Conservation (phyloP, 176 grass and related monocot genomes). For the Oryza longistaminata region DNA sequence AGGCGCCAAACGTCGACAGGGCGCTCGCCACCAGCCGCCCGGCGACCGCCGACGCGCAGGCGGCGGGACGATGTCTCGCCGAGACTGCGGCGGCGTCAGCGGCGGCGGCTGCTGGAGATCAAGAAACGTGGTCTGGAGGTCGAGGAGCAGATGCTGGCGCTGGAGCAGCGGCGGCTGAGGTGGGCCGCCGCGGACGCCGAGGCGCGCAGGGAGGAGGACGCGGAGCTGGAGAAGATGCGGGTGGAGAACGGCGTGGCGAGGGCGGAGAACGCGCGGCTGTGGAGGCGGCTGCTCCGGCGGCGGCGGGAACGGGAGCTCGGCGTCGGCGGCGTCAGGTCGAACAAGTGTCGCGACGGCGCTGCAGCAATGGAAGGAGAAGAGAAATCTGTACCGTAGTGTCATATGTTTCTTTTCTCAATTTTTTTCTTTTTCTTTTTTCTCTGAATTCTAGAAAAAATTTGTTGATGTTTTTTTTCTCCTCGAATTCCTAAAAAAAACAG, state of each 20-base stretch:
- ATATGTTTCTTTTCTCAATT: no score
- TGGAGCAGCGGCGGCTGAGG: neutral
- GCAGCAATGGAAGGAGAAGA: neutral
- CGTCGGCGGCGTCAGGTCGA: neutral
- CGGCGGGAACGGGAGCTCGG: neutral
- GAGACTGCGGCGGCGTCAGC: neutral
- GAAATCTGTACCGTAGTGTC: neutral
- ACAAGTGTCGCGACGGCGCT: neutral
- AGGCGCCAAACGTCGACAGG: neutral
- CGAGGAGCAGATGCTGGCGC: neutral
- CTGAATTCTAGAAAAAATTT: no score
- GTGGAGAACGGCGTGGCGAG: neutral
- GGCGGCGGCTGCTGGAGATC: neutral
- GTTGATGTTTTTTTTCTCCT: no score
- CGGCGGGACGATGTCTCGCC: neutral
- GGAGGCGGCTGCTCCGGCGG: neutral
- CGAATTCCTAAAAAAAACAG: no score
- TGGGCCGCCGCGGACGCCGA: neutral
- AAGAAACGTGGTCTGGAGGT: neutral
- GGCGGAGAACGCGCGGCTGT: neutral
- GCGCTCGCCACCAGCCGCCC: no score
- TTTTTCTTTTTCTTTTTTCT: no score
- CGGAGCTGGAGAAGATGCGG: slow-evolving; percentile 11
- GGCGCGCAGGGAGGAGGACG: neutral
- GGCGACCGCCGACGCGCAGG: neutral